Evolutionary conservation across 352 stramenopile genomes (phyloP), one percentile per base, ranked within the genome.

Genomic region (Phytophthora palmivora): DNA sequence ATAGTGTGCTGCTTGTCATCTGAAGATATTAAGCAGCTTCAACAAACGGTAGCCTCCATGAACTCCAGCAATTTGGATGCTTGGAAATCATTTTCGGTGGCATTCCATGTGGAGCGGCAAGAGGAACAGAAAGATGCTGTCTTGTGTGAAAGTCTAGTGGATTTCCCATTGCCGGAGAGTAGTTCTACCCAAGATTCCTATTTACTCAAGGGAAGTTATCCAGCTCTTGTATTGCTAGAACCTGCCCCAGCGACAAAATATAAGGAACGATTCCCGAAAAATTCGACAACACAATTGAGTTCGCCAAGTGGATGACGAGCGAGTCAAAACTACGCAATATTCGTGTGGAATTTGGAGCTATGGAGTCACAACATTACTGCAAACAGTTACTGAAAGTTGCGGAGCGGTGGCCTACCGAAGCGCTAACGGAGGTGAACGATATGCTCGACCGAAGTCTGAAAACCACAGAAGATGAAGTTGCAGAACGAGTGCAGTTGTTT

Each of bases 41-140:
- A 87, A 37, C 34, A 24, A 33, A 53, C 58, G 0, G 62, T 76
- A 0, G 18, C n/a, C 3, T 64, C 52, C 4, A 59, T 74, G 43
- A 57, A 53, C 11, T 65, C 51, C 3, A 67, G 38, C 45, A 65
- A 70, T 26, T 63, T 76, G 58, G 64, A 78, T 33, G 67, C 65
- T 19, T 88, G 69, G 68, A 72, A 45, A 18, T 70, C 72, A 21
- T 73, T 69, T 44, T 78, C 67, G 18, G 72, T 78, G 12, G 49
- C 78, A 55, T 72, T 89, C 70, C 56, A 74, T 53, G 67, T 78
- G 18, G 67, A 87, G n/a, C 44, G 79, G 48, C 74, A 91, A 34
- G 73, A 84, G 28, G 67, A 87, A 10, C 46, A 70, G 34, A 72
- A 89, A 11, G 83, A 92, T 54, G 78, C 82, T 6, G 53, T 78